Base-by-base conservation (phyloP, 768 basidiomycete species). In the Clitopilus hobsonii region DNA sequence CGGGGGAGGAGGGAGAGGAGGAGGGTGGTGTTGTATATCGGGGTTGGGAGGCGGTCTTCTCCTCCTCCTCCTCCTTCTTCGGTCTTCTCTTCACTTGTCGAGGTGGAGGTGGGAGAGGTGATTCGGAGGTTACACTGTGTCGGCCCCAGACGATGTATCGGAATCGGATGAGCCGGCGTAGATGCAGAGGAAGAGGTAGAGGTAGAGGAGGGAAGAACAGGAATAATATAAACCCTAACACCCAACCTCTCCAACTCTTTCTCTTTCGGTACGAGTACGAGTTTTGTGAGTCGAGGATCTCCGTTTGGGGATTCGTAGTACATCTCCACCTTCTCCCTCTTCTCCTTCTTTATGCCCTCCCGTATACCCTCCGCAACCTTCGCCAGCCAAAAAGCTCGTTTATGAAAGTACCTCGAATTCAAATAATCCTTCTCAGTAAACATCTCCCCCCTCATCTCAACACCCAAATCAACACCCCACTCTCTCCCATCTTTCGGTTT, bases 361-460 rank as follows among this genome's bases (percentile, higher is more conserved):
- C n/a, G n/a, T 32, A 94, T 66, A 1, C 82, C 80, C 6, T 80
- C 75, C 1, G 91, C 89, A 45, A 98, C 73, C 3, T 81, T 82
- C 6, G 94, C 88, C 18, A 98, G 80, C 69, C 92, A 99, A 66
- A 89, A 94, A 0, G 92, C 86, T 32, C 91, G 79, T 66, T 98
- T 98, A 66, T 95, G 89, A 66, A 96, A 95, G 67, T 89, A 94
- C 10, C 97, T 83, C 6, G 85, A 82, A 65, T 94, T 88, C 55
- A 94, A 75, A 60, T 93, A 91, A 65, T 98, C 95, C 66, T 98
- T 99, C 64, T 95, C 92, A 73, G 96, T 92, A 64, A 98, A 95
- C n/a, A 97, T 74, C 48, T 61, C 67, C 89, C 90, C 53, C 18
- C 11, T 20, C 91, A 97, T 96, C 67, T 93, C 86, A 13, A 96